These are phyloP conservation scores for Adansonia gregorii DNA, from an alignment of 441 rosid genomes.

Conservation along the genomic window DNA sequence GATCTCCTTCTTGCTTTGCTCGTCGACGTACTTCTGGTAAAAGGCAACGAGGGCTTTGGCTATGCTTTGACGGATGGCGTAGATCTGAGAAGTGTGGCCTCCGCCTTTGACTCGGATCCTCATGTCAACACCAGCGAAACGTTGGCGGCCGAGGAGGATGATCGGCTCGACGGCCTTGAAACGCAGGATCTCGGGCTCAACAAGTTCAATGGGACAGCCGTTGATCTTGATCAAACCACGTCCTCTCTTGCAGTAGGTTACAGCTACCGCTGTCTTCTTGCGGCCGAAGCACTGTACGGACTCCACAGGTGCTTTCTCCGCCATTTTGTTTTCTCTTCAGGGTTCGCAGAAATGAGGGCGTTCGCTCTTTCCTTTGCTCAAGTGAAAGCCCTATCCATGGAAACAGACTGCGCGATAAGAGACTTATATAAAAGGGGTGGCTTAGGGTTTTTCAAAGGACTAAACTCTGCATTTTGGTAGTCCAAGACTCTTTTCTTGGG, in stretches of 20 bases:
- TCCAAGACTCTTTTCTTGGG: no score
- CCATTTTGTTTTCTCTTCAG: neutral
- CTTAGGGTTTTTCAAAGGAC: no score
- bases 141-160: conserved; percentile 61
- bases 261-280: conserved; percentile 78
- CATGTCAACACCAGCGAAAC: conserved; percentile 65
- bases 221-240: no score
- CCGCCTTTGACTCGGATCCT: conserved; percentile 68
- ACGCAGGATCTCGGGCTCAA: conserved; percentile 71
- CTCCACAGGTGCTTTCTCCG: conserved; percentile 28
- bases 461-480: no score
- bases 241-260: conserved; percentile 58
- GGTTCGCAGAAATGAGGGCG: neutral
- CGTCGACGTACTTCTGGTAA: conserved; percentile 72
- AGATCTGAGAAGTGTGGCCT: conserved; percentile 43
- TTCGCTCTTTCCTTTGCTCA: neutral
- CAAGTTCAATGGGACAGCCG: conserved; percentile 34
- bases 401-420: neutral
- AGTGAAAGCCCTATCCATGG: conserved; percentile 14
- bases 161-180: conserved; percentile 69
- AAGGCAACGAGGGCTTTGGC: conserved; percentile 73
- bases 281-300: conserved; percentile 74
- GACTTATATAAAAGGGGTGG: neutral
- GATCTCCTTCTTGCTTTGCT: conserved; percentile 75
- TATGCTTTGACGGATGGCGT: conserved; percentile 76